phyloP scores from a whole-genome alignment of 768 basidiomycete species.

The Obba rivulosa region DNA sequence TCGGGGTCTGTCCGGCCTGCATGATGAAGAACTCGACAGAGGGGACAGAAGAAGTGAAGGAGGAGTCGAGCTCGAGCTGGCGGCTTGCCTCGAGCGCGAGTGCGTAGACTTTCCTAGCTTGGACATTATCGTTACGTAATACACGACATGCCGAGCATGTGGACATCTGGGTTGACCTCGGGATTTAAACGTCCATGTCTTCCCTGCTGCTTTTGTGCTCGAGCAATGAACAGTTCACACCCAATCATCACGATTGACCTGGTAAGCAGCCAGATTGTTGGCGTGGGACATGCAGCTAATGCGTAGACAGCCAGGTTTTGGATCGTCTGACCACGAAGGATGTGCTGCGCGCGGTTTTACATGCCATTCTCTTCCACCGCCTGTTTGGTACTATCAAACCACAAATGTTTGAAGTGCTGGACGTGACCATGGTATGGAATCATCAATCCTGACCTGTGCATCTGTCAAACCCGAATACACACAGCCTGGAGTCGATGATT shows the following conservation, averaged over 20 bases:
- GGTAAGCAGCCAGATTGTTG: conserved; percentile 21
- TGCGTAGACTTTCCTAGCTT: not conserved
- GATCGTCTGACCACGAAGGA: conserved; percentile 72
- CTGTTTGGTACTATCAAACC: conserved; percentile 78
- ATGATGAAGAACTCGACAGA: conserved; percentile 15
- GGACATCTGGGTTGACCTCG: too few relatives aligned
- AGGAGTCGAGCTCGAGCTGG: too few relatives aligned
- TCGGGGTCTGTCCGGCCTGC: conserved; percentile 54
- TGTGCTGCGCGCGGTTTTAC: conserved; percentile 71
- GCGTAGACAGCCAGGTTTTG: conserved; percentile 44
- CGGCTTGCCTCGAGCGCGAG: not conserved
- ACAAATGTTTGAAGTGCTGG: conserved; percentile 70
- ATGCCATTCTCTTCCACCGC: conserved; percentile 78
- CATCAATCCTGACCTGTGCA: not conserved
- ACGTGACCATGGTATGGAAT: conserved; percentile 71
- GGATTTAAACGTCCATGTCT: too few relatives aligned
- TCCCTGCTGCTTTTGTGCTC: too few relatives aligned
- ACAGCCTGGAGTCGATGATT: conserved; percentile 71
- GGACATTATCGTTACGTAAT: not conserved
- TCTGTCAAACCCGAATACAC: not conserved
- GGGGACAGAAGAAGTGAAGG: not conserved
- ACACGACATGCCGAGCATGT: not conserved
- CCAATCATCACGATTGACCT: conserved; percentile 49
- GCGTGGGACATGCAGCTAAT: conserved; percentile 6
- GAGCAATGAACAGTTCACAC: conserved; percentile 20